Conservation (phyloP, 768 basidiomycete genomes). For the Galerina sulciceps region DNA sequence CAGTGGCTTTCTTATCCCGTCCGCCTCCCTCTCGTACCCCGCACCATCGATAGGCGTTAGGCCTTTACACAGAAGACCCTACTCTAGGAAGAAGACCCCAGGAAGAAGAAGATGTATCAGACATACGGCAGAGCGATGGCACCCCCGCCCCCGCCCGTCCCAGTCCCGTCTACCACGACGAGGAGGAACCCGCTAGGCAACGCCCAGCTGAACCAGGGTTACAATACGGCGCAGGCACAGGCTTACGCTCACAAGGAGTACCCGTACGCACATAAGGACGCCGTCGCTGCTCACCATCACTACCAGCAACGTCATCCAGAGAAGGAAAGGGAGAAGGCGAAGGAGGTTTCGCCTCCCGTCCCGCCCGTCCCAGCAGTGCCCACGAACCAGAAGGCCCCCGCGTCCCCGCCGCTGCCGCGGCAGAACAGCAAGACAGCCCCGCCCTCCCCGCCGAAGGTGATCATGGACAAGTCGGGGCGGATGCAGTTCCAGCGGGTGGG, state of each 20-base stretch:
- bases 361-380: conserved; percentile 38
- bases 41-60: conserved; percentile 44
- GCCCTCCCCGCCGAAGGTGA: conserved; percentile 79
- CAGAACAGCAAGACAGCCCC: conserved; percentile 85
- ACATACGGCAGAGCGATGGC: conserved; percentile 33
- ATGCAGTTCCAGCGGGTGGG: conserved; percentile 73
- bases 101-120: conserved; percentile 35
- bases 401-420: conserved; percentile 73
- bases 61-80: no score
- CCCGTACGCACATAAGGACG: conserved; percentile 1
- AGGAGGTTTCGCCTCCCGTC: background rate
- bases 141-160: conserved; percentile 26
- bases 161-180: conserved; percentile 23
- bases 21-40: background rate
- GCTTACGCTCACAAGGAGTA: no score
- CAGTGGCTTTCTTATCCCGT: conserved; percentile 10
- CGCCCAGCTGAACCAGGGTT: conserved; percentile 30
- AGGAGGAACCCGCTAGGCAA: conserved; percentile 47
- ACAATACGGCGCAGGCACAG: background rate
- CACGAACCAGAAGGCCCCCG: conserved; percentile 44
- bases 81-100: background rate
- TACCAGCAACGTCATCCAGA: background rate
- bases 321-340: background rate
- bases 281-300: background rate
- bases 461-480: conserved; percentile 62